Evolutionary conservation across 306 rosid species (phyloP).

Genomic region (Cercis canadensis): DNA sequence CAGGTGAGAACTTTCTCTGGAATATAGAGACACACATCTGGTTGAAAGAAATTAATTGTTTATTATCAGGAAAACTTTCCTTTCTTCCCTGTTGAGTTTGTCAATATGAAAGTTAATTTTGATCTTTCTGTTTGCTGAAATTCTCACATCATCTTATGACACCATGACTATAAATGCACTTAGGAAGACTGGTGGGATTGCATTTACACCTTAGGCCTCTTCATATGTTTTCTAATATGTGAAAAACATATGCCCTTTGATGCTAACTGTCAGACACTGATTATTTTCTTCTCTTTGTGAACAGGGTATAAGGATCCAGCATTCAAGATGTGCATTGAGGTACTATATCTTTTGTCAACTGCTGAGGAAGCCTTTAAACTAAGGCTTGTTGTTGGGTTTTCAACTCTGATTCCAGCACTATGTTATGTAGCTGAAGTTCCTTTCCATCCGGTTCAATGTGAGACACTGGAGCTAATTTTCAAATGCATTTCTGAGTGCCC

Average conservation of each 20-base stretch:
- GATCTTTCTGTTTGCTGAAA: slow-evolving; percentile 18
- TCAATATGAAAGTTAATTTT: slow-evolving; percentile 28
- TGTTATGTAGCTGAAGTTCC: slow-evolving; percentile 82
- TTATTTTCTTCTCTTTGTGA: slow-evolving; percentile 37
- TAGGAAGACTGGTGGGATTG: background rate
- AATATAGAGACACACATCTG: slow-evolving; percentile 12
- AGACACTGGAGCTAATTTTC: slow-evolving; percentile 73
- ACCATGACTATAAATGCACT: background rate
- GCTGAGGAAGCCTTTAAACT: slow-evolving; percentile 74
- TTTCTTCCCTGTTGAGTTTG: slow-evolving; percentile 23
- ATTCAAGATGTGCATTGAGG: slow-evolving; percentile 79
- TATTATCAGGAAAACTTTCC: background rate
- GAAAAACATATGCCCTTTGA: background rate
- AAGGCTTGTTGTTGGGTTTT: slow-evolving; percentile 85
- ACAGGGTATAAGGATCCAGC: slow-evolving; percentile 81
- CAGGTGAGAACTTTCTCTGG: slow-evolving; percentile 64
- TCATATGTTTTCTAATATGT: background rate
- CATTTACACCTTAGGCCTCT: slow-evolving; percentile 3
- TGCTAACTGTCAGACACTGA: slow-evolving; percentile 37
- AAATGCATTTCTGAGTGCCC: slow-evolving; percentile 83
- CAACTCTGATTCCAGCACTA: slow-evolving; percentile 81
- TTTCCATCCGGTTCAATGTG: slow-evolving; percentile 80
- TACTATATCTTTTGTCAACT: slow-evolving; percentile 72
- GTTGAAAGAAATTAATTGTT: background rate
- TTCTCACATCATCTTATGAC: background rate